Percentiles rank a stretch among this genome's conserved stretches.
phyloP scores from a whole-genome alignment of 805 yeast genomes.

The Candida ovalis region DNA sequence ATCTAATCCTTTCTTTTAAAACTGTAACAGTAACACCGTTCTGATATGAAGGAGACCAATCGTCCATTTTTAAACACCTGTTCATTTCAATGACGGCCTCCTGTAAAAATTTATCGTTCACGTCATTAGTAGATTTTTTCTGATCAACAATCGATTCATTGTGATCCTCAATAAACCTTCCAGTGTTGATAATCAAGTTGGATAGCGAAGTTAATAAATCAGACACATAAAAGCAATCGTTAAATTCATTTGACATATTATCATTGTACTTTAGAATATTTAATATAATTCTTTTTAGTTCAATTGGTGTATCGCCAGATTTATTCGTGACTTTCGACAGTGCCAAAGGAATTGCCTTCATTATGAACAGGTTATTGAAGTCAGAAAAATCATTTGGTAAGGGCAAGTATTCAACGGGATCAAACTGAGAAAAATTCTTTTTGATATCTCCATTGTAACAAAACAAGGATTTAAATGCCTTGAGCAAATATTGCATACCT shows the following conservation, averaged over 20 bases:
- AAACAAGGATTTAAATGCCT: slow-evolving; percentile 62
- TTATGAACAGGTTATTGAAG: slow-evolving; percentile 64
- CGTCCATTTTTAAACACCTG: slow-evolving; percentile 74
- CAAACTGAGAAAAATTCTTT: slow-evolving; percentile 22
- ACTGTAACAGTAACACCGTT: slow-evolving; percentile 52
- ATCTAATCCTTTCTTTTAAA: slow-evolving; percentile 52
- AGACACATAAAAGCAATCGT: slow-evolving; percentile 66
- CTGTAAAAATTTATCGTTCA: slow-evolving; percentile 36
- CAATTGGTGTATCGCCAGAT: slow-evolving; percentile 53
- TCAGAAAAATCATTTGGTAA: slow-evolving; percentile 76
- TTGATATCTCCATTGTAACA: slow-evolving; percentile 56
- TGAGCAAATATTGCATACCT: slow-evolving; percentile 70
- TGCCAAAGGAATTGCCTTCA: slow-evolving; percentile 62
- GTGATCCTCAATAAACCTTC: slow-evolving; percentile 22
- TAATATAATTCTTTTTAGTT: slow-evolving; percentile 58
- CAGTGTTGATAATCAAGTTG: slow-evolving; percentile 23
- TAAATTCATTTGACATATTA: slow-evolving; percentile 71
- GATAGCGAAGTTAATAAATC: slow-evolving; percentile 55
- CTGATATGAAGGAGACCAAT: slow-evolving; percentile 78
- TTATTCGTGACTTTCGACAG: slow-evolving; percentile 59
- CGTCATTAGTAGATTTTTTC: slow-evolving; percentile 14
- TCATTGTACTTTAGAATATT: slow-evolving; percentile 80
- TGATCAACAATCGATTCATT: slow-evolving; percentile 18
- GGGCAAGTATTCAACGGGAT: slow-evolving; percentile 52
- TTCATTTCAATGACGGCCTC: slow-evolving; percentile 64